Conservation (phyloP, 108 stramenopile species). For the Poteriospumella lacustris region DNA sequence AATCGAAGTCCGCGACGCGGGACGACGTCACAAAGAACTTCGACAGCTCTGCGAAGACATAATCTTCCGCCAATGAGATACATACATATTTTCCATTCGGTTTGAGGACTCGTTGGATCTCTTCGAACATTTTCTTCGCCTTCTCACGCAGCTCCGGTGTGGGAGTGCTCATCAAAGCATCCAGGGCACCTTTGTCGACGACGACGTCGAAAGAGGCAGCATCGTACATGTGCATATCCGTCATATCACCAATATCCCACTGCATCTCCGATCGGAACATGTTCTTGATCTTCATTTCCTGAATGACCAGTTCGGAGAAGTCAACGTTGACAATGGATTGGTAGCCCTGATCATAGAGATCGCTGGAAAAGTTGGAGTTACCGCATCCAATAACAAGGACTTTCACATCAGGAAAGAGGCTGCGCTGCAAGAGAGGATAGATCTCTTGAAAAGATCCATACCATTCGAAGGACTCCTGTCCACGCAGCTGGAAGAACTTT, state of each 20-base stretch:
- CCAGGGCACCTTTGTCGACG: conserved; percentile 27
- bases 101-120: conserved; percentile 4
- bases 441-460: conserved; percentile 5
- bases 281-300: conserved; percentile 22
- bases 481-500: not conserved
- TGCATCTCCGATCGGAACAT: not conserved
- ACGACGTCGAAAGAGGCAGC: not conserved
- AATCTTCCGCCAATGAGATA: conserved; percentile 14
- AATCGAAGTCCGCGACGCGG: too few relatives aligned
- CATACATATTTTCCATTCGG: conserved; percentile 20
- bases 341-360: conserved; percentile 13
- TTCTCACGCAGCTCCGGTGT: not conserved
- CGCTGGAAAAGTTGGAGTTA: conserved; percentile 1
- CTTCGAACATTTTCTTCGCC: not conserved
- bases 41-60: not conserved
- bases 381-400: conserved; percentile 24
- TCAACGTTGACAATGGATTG: conserved; percentile 25
- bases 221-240: not conserved
- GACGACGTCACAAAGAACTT: not conserved
- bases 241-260: conserved; percentile 27
- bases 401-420: not conserved
- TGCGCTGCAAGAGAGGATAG: not conserved
- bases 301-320: conserved; percentile 1
- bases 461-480: conserved; percentile 21
- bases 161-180: conserved; percentile 19